phyloP scores from a whole-genome alignment of 176 grass and related monocot species.

The Luzula sylvatica region DNA sequence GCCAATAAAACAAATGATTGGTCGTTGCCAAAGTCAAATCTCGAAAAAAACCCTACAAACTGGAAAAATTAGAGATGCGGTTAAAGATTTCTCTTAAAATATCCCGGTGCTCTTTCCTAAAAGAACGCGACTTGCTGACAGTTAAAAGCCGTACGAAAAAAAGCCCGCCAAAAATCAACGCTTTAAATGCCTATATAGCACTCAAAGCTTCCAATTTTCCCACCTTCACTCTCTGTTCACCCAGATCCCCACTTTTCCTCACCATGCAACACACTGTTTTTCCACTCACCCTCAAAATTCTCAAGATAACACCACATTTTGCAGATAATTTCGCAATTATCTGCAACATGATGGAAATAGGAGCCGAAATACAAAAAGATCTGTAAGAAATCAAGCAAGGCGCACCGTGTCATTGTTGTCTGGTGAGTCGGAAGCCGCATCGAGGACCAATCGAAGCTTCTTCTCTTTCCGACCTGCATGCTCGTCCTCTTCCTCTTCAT shows the following conservation, averaged over 20 bases:
- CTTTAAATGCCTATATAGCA: conserved; percentile 18
- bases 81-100: conserved; percentile 20
- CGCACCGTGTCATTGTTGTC: conserved; percentile 6
- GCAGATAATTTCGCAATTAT: neutral
- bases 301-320: neutral
- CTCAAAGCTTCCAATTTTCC: conserved; percentile 1
- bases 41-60: conserved; percentile 8
- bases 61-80: conserved; percentile 18
- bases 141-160: conserved; percentile 22
- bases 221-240: neutral
- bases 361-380: conserved; percentile 4
- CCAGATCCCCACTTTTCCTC: conserved; percentile 10
- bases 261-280: neutral
- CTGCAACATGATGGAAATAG: neutral
- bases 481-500: conserved; percentile 30
- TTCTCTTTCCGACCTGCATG: conserved; percentile 42
- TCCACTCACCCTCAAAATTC: neutral
- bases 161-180: conserved; percentile 19
- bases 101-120: conserved; percentile 13
- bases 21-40: conserved; percentile 23
- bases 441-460: conserved; percentile 72
- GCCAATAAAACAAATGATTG: conserved; percentile 49
- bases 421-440: conserved; percentile 25
- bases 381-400: conserved; percentile 10
- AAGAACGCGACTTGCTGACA: conserved; percentile 17